phyloP scores from a whole-genome alignment of 2,329 filamentous ascomycete species.

The Colletotrichum aenigma region DNA sequence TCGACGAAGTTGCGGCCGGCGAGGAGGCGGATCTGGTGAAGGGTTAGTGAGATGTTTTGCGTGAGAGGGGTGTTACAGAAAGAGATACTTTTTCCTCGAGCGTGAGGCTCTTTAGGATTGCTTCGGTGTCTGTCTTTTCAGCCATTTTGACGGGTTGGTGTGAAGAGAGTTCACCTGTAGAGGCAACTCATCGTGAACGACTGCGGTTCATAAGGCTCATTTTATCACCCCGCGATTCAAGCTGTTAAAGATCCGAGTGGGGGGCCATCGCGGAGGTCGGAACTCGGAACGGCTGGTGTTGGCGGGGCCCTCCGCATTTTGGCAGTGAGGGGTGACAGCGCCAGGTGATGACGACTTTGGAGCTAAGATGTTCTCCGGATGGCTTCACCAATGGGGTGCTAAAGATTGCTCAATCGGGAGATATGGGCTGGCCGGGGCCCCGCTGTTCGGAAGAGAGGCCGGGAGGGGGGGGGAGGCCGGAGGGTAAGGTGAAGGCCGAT shows the following conservation, averaged over 20 bases:
- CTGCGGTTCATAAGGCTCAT: neutral
- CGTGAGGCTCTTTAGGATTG: slow-evolving; percentile 30
- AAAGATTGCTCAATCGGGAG: neutral
- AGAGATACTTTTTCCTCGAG: slow-evolving; percentile 32
- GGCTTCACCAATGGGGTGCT: neutral
- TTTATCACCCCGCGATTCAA: neutral
- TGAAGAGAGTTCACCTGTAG: neutral
- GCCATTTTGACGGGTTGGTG: neutral
- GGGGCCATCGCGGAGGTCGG: slow-evolving; percentile 1
- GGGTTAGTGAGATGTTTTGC: neutral
- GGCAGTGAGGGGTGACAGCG: neutral
- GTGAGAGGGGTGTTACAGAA: neutral
- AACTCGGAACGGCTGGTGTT: slow-evolving; percentile 3
- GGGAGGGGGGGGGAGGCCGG: neutral
- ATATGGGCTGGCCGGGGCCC: neutral
- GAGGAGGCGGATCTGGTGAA: slow-evolving; percentile 8
- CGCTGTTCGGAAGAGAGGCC: neutral
- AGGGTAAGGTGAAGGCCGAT: neutral
- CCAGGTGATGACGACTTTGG: neutral
- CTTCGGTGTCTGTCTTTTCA: slow-evolving; percentile 19
- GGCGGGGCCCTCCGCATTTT: neutral
- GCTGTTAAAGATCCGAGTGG: neutral
- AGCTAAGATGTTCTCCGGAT: neutral
- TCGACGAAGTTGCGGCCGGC: slow-evolving; percentile 19
- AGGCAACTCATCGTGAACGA: neutral